A percentile compares a stretch with the other conserved stretches of the same genome.
Conservation (phyloP, 2,329 filamentous ascomycete genomes). For the Orbilia quercus region DNA sequence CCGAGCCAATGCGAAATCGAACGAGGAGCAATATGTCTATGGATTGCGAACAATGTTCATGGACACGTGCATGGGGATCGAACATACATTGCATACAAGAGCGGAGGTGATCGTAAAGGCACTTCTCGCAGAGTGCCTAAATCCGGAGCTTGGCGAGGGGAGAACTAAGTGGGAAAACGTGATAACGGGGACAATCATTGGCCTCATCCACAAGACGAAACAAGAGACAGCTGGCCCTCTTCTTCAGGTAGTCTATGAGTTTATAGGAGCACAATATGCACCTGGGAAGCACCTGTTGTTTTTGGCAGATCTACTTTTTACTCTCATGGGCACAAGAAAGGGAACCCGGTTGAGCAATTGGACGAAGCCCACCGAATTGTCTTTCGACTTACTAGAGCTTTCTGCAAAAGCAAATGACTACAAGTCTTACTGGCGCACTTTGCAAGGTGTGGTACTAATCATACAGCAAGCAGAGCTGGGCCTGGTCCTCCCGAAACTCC, state of each 20-base stretch:
- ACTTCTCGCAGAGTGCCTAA: constrained; percentile 63
- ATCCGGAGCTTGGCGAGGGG: constrained; percentile 47
- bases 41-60: constrained; percentile 92
- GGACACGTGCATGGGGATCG: constrained; percentile 77
- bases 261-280: constrained; percentile 64
- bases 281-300: constrained; percentile 65
- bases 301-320: constrained; percentile 73
- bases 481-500: constrained; percentile 76
- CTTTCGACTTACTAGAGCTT: constrained; percentile 68
- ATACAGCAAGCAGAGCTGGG: constrained; percentile 77
- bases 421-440: constrained; percentile 22
- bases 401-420: constrained; percentile 57
- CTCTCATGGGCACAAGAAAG: constrained; percentile 80
- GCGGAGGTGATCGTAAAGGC: constrained; percentile 68
- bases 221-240: constrained; percentile 78
- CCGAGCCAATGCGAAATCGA: constrained; percentile 61
- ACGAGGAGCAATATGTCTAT: constrained; percentile 75
- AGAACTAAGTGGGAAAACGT: constrained; percentile 66
- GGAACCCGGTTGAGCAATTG: constrained; percentile 80
- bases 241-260: constrained; percentile 69
- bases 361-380: constrained; percentile 71
- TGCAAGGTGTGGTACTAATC: constrained; percentile 26
- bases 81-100: constrained; percentile 70
- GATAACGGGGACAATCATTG: constrained; percentile 79
- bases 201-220: constrained; percentile 83